phyloP scores from a whole-genome alignment of 495 filamentous ascomycete species.

The Cercophora newfieldiana region DNA sequence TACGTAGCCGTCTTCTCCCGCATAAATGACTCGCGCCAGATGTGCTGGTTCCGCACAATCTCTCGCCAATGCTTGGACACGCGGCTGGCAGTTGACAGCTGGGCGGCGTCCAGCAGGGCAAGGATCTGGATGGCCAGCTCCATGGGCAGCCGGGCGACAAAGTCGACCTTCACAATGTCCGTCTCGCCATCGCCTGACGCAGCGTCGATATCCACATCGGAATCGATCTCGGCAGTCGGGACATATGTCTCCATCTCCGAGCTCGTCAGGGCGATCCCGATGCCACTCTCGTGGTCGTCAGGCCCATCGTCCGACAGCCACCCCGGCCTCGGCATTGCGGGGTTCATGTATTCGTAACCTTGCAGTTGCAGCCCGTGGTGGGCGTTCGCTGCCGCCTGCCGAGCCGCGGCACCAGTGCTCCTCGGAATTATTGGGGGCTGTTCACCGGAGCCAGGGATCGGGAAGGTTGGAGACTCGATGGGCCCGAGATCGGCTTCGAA shows the following conservation, averaged over 20 bases:
- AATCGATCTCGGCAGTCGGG: constrained; percentile 27
- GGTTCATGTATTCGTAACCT: constrained; percentile 57
- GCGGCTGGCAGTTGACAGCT: constrained; percentile 59
- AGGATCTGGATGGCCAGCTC: constrained; percentile 76
- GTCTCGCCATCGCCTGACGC: constrained; percentile 37
- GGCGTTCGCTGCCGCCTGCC: constrained; percentile 67
- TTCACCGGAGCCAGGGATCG: constrained; percentile 49
- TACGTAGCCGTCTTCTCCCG: constrained; percentile 59
- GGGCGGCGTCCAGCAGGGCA: constrained; percentile 63
- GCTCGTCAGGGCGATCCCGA: constrained; percentile 68
- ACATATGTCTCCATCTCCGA: constrained; percentile 45
- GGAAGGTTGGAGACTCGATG: constrained; percentile 40
- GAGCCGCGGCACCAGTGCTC: constrained; percentile 64
- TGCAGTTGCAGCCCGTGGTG: constrained; percentile 50
- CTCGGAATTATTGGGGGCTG: constrained; percentile 55
- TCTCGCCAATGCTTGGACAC: constrained; percentile 66
- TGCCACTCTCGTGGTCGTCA: constrained; percentile 75
- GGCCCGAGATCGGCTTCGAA: constrained; percentile 35
- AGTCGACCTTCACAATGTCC: constrained; percentile 57
- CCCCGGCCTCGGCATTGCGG: constrained; percentile 30
- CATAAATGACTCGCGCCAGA: constrained; percentile 80
- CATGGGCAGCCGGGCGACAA: constrained; percentile 62
- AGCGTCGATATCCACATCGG: constrained; percentile 40
- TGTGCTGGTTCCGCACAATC: constrained; percentile 61
- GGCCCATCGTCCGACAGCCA: constrained; percentile 40